Conservation (phyloP, 2,329 filamentous ascomycete genomes). For the Colletotrichum lentis region DNA sequence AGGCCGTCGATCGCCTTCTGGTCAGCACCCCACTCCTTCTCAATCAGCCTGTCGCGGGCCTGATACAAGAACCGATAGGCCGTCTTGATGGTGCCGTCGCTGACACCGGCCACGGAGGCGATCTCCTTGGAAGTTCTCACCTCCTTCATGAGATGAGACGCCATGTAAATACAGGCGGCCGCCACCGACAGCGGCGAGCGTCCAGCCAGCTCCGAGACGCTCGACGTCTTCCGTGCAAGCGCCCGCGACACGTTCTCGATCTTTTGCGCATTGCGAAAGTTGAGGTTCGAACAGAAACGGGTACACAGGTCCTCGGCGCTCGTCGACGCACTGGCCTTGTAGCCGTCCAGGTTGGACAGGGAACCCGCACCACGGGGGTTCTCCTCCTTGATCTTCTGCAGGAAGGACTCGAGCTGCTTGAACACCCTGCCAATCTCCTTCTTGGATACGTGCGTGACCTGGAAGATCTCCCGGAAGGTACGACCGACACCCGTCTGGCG, state of each 20-base stretch:
- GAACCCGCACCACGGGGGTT: conserved; percentile 60
- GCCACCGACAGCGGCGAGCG: conserved; percentile 94
- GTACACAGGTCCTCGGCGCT: conserved; percentile 85
- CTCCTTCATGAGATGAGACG: conserved; percentile 84
- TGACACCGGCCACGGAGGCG: conserved; percentile 83
- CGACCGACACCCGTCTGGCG: conserved; percentile 86
- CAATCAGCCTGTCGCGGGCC: conserved; percentile 76
- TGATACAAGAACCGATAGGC: conserved; percentile 90
- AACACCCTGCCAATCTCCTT: conserved; percentile 98
- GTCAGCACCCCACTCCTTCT: conserved; percentile 76
- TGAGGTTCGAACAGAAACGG: conserved; percentile 87
- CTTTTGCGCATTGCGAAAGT: conserved; percentile 73
- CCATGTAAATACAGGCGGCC: conserved; percentile 96
- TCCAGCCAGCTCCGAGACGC: conserved; percentile 83
- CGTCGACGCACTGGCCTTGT: conserved; percentile 78
- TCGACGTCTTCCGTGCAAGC: conserved; percentile 79
- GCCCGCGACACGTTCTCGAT: conserved; percentile 82
- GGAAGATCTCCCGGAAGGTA: conserved; percentile 93
- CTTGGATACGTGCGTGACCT: conserved; percentile 91
- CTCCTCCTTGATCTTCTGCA: conserved; percentile 75
- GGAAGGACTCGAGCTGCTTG: conserved; percentile 89
- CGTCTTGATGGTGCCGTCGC: conserved; percentile 95
- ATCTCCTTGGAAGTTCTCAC: conserved; percentile 86
- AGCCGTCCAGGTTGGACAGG: conserved; percentile 69
- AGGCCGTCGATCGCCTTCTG: conserved; percentile 76